Evolutionary conservation across 2,329 filamentous ascomycete species (phyloP), one percentile per base, ranked within the genome.

Genomic region (Trichophyton verrucosum): DNA sequence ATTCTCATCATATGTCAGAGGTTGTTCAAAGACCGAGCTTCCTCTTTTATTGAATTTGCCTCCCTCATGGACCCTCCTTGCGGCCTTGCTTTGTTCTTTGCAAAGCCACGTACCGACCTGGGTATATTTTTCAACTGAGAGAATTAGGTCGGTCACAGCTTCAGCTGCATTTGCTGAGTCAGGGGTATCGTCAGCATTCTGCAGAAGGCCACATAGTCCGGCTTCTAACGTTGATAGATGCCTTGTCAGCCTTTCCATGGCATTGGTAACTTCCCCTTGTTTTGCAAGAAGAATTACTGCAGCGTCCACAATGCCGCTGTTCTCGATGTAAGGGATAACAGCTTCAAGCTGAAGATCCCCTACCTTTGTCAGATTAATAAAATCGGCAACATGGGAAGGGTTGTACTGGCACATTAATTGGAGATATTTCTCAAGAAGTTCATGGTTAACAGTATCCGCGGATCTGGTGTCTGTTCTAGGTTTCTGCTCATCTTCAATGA

Each of bases 91-190:
- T 70, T 96, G 90, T 1, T 87, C 85, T 73, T 95, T 89, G 67
- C 94, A 97, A 11, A 99, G 78, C 94, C 94, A 99, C 58, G 95
- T 92, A 13, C 95, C 94, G 1, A 99, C 89, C 65, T 91, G 86
- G 1, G 87, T 85, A 73, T 96, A 97, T 71, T 95, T 96, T 63
- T 95, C 86, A 17, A 99, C 76, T 0, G 87, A 85, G 61, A 84
- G 82, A 3, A 96, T 79, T 1, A 96, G 79, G 61, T 91, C 87
- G 61, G 87, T 82, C 0, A 87, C 83, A 0, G 87, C 82, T 64
- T 86, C 83, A 62, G 85, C 82, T 1, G 86, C 80, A 56, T 80
- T 81, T 1, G 77, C 73, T 0, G 80, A 76, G 61, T 86, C 81
- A 1, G 79, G 78, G 30, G 81, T 80, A 0, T 84, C 80, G 3